phyloP scores from a whole-genome alignment of 257 asterid species.

The Solanum rostratum region DNA sequence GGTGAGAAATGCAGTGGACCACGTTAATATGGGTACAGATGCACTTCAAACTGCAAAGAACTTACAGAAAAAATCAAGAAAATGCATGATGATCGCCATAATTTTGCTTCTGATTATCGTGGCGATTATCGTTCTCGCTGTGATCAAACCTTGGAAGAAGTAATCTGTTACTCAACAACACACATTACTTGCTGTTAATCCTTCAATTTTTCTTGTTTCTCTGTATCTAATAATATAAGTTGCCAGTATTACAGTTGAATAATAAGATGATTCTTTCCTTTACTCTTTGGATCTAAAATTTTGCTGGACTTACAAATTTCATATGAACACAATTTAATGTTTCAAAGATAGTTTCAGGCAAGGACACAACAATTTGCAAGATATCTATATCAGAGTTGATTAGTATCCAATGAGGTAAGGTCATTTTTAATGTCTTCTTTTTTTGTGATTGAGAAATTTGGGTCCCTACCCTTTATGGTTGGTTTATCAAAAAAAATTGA shows the following conservation, averaged over 20 bases:
- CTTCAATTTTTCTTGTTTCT: neutral
- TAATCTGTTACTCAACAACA: neutral
- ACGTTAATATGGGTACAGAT: slow-evolving; percentile 62
- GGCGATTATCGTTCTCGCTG: slow-evolving; percentile 40
- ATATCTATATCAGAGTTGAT: neutral
- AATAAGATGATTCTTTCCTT: neutral
- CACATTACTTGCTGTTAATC: neutral
- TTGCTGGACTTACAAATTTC: neutral
- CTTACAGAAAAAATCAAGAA: slow-evolving; percentile 70
- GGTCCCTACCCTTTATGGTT: too few species aligned
- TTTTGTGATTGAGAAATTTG: neutral
- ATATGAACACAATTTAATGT: neutral
- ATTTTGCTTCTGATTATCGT: slow-evolving; percentile 45
- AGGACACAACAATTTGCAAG: neutral
- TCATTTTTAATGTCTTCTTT: too few species aligned
- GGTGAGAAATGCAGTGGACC: slow-evolving; percentile 75
- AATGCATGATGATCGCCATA: slow-evolving; percentile 64
- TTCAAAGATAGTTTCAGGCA: neutral
- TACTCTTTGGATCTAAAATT: neutral
- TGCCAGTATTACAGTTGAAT: neutral
- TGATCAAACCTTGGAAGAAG: slow-evolving; percentile 64
- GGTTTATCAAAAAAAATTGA: too few species aligned
- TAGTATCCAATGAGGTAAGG: neutral
- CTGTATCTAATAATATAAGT: neutral
- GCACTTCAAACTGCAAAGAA: slow-evolving; percentile 73